phyloP scores from a whole-genome alignment of 2,329 filamentous ascomycete genomes.

The Akanthomyces lecanii region DNA sequence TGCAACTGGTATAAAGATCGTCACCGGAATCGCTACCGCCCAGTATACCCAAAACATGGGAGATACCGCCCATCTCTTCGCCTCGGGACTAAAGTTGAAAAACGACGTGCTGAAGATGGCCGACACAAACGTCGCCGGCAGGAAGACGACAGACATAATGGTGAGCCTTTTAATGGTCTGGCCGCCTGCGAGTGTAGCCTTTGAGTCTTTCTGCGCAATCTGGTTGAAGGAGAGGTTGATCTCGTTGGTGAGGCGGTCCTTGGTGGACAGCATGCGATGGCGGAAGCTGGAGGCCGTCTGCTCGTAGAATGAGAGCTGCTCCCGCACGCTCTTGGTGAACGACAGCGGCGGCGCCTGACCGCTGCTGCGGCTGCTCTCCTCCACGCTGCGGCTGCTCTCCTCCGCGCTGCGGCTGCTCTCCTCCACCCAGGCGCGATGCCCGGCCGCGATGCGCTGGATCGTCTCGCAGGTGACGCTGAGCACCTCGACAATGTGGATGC shows the following conservation, averaged over 20 bases:
- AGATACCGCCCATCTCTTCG: too few relatives aligned
- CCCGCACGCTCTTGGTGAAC: too few relatives aligned
- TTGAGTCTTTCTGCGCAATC: constrained; percentile 39
- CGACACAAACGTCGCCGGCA: constrained; percentile 49
- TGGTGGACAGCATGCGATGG: constrained; percentile 28
- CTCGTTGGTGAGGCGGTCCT: constrained; percentile 48
- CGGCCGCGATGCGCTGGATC: constrained; percentile 28
- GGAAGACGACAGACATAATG: too few relatives aligned
- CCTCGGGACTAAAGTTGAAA: constrained; percentile 32
- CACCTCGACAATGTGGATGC: constrained; percentile 42
- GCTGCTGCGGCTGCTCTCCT: constrained; percentile 20
- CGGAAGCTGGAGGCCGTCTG: too few relatives aligned
- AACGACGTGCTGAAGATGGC: constrained; percentile 46
- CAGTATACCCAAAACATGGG: constrained; percentile 34
- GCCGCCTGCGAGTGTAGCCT: too few relatives aligned
- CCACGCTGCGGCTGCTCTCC: too few relatives aligned
- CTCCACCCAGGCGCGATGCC: constrained; percentile 24
- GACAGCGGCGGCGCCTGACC: too few relatives aligned
- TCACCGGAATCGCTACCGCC: background rate
- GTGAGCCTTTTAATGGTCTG: too few relatives aligned
- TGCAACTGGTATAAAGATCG: background rate
- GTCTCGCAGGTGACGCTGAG: constrained; percentile 33
- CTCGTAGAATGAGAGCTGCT: too few relatives aligned
- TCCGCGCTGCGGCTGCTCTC: too few relatives aligned
- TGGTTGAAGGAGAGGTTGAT: constrained; percentile 48